phyloP scores from a whole-genome alignment of 805 yeast genomes.

The Cyberlindnera mrakii region DNA sequence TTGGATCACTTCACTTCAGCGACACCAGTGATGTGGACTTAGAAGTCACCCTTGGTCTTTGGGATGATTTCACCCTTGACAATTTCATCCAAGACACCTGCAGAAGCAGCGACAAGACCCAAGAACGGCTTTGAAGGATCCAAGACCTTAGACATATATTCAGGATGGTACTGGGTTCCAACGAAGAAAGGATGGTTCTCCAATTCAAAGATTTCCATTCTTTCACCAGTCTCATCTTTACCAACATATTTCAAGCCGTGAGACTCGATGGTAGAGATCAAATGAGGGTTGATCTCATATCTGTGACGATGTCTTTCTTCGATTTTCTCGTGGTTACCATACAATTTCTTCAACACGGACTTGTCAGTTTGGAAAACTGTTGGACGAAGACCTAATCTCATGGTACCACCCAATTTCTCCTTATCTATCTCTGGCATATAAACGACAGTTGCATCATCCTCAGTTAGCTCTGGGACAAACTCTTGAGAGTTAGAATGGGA shows the following conservation, averaged over 20 bases:
- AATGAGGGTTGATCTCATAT: conserved; percentile 90
- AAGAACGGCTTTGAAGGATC: conserved; percentile 96
- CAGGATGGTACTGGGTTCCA: conserved; percentile 98
- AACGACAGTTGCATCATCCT: conserved; percentile 69
- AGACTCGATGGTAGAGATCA: conserved; percentile 63
- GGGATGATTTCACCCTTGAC: conserved; percentile 30
- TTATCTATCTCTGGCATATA: conserved; percentile 99
- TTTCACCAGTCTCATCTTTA: conserved; percentile 79
- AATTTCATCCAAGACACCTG: conserved; percentile 72
- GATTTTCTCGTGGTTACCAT: conserved; percentile 64
- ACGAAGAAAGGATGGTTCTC: conserved; percentile 84
- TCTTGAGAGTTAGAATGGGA: conserved; percentile 75
- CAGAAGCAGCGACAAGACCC: conserved; percentile 92
- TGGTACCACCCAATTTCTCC: conserved; percentile 94
- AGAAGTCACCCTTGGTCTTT: conserved; percentile 11
- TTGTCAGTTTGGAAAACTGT: conserved; percentile 71
- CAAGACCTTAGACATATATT: conserved; percentile 90
- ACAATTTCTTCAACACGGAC: conserved; percentile 69
- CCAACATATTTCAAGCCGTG: conserved; percentile 88
- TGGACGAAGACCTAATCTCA: conserved; percentile 94
- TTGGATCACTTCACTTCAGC: too few relatives aligned
- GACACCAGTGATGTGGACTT: neutral
- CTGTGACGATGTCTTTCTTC: conserved; percentile 97
- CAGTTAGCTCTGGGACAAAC: conserved; percentile 58
- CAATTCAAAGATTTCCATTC: conserved; percentile 93